phyloP scores from a whole-genome alignment of 1,284 basidiomycete species.

The Ustilago bromivora region DNA sequence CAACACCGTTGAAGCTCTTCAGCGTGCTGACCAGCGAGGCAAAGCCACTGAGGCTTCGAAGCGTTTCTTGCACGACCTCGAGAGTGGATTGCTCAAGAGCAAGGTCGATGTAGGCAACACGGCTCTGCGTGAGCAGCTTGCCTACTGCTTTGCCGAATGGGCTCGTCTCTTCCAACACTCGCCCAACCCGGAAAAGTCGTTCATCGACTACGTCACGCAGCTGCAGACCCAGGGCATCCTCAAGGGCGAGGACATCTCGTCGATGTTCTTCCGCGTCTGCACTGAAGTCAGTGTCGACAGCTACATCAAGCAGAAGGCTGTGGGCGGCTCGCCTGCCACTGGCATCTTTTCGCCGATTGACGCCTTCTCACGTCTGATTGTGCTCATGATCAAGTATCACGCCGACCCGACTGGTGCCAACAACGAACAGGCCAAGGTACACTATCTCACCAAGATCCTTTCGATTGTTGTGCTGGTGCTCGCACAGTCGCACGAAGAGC shows the following conservation, averaged over 20 bases:
- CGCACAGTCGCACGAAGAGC: slow-evolving; percentile 93
- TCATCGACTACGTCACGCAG: slow-evolving; percentile 96
- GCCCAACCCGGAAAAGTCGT: slow-evolving; percentile 89
- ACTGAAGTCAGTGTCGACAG: slow-evolving; percentile 92
- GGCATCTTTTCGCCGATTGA: slow-evolving; percentile 88
- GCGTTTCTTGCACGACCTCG: slow-evolving; percentile 75
- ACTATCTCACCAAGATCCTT: slow-evolving; percentile 96
- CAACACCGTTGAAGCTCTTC: slow-evolving; percentile 84
- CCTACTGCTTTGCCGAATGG: slow-evolving; percentile 82
- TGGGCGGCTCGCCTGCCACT: slow-evolving; percentile 80
- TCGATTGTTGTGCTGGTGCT: slow-evolving; percentile 97
- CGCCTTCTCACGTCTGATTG: slow-evolving; percentile 92
- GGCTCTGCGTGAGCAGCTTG: slow-evolving; percentile 73
- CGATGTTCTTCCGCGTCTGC: slow-evolving; percentile 98
- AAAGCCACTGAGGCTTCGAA: slow-evolving; percentile 85
- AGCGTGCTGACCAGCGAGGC: slow-evolving; percentile 74
- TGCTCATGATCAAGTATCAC: slow-evolving; percentile 99
- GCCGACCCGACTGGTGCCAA: slow-evolving; percentile 87
- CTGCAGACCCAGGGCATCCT: slow-evolving; percentile 95
- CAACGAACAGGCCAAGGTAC: slow-evolving; percentile 92
- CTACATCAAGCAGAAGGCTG: slow-evolving; percentile 86
- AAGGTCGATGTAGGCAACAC: slow-evolving; percentile 66
- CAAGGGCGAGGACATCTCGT: slow-evolving; percentile 94
- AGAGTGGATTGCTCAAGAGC: slow-evolving; percentile 68
- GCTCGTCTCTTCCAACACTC: slow-evolving; percentile 93